Evolutionary conservation across 805 yeast genomes (phyloP).

Genomic region (Kodamaea kaohsiungensis): DNA sequence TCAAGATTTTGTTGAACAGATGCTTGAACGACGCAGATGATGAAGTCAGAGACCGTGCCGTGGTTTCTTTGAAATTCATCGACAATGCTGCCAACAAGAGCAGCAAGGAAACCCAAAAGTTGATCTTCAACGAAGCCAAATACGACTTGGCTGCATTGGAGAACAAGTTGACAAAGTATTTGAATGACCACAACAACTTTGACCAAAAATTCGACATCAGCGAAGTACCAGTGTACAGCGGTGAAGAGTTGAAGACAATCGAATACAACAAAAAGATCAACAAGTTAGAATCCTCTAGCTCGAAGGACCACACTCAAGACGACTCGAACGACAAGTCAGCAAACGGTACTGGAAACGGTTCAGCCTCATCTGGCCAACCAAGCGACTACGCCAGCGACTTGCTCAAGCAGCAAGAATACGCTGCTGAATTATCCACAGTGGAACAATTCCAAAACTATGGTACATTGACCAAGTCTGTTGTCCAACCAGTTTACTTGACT

Average conservation of each 20-base stretch:
- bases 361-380: constrained; percentile 23
- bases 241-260: constrained; percentile 67
- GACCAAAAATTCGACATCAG: constrained; percentile 67
- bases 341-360: constrained; percentile 13
- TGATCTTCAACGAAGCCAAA: constrained; percentile 65
- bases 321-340: constrained; percentile 23
- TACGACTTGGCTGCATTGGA: constrained; percentile 81
- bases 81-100: constrained; percentile 27
- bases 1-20: constrained; percentile 73
- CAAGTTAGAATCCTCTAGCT: constrained; percentile 29
- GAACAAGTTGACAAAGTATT: constrained; percentile 69
- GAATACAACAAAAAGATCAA: constrained; percentile 56
- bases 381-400: constrained; percentile 25
- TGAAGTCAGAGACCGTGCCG: constrained; percentile 97
- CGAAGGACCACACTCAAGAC: constrained; percentile 19
- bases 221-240: constrained; percentile 62
- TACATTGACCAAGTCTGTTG: constrained; percentile 68
- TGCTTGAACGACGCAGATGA: constrained; percentile 89
- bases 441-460: constrained; percentile 79
- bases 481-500: constrained; percentile 63
- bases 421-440: constrained; percentile 66
- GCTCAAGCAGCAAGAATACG: constrained; percentile 61
- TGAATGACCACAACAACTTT: constrained; percentile 53
- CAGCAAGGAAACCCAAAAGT: constrained; percentile 17
- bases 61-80: constrained; percentile 74